Conservation (phyloP, 2,329 filamentous ascomycete genomes). For the Triangularia setosa region DNA sequence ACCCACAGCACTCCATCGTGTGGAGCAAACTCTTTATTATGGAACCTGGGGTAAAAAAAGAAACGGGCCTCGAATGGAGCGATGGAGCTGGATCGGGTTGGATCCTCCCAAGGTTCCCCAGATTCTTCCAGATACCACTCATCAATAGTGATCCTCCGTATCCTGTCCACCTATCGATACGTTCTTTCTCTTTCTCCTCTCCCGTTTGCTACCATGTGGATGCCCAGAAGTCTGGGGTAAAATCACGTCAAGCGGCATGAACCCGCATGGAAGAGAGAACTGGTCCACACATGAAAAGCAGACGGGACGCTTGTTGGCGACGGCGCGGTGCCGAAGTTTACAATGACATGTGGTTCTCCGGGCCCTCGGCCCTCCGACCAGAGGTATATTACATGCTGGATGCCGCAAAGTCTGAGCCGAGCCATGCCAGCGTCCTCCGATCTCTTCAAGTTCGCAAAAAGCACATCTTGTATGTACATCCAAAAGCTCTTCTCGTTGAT, state of each 20-base stretch:
- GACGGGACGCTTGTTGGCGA: neutral
- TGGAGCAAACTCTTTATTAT: neutral
- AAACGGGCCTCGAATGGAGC: neutral
- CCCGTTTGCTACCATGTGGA: neutral
- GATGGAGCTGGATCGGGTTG: neutral
- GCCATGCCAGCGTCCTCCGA: neutral
- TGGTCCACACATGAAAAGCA: neutral
- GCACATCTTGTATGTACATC: neutral
- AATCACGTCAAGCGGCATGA: slow-evolving; percentile 3
- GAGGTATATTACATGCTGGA: neutral
- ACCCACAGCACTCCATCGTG: neutral
- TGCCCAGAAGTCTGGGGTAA: slow-evolving; percentile 6
- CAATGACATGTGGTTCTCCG: neutral
- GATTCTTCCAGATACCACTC: neutral
- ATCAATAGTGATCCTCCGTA: neutral
- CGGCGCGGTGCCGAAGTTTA: neutral
- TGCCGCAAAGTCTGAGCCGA: neutral
- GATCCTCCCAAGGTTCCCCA: neutral
- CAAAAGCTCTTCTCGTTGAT: neutral
- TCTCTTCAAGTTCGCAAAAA: neutral
- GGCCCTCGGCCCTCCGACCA: neutral
- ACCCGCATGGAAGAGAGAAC: neutral
- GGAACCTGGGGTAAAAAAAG: slow-evolving; percentile 1
- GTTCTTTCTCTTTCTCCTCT: neutral
- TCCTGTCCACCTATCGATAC: neutral